Evolutionary conservation across 2,329 filamentous ascomycete genomes (phyloP), one percentile per base, ranked within the genome.

Genomic region (Cladophialophora psammophila): DNA sequence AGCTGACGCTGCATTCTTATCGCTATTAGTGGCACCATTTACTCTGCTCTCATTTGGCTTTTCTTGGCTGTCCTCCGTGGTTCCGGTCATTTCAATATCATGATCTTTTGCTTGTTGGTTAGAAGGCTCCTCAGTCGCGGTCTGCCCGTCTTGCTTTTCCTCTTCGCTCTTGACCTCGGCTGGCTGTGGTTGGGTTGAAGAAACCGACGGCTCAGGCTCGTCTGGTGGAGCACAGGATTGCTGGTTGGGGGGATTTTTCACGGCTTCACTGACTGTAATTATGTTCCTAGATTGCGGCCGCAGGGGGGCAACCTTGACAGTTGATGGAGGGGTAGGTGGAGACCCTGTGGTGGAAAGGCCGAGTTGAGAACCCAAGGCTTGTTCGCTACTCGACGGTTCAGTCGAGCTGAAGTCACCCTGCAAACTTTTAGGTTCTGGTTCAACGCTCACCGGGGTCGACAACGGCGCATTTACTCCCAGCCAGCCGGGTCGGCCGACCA

Each of bases 341-440:
- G 40, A 8, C 12, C 9, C 15, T 34, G 61, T 57, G 56, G 64
- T 64, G n/a, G 38, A n/a, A 31, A 31, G 1, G 31, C n/a, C 57
- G 12, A 50, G 20, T 36, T 53, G 59, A 36, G 52, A 20, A 40
- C 10, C 13, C 32, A 36, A 31, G 8, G 60, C 26, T 13, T 35
- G 18, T 15, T 56, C 35, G 40, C 53, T 52, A 5, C n/a, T 48
- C 9, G 45, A 34, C 32, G 48, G n/a, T 12, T 64, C 60, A n/a
- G 35, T 54, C 50, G 56, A 38, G 3, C 66, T 64, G 52, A 70
- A 66, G 57, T 70, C 66, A n/a, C 68, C 68, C 42, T 70, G 68
- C 20, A 70, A 52, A 15, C 52, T 68, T 59, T 70, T 70, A 12
- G 65, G 63, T 63, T 67, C 68, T 9, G 61, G 52, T 20, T 70